Conservation (phyloP, 2,329 filamentous ascomycete species). For the Albophoma yamanashiensis region DNA sequence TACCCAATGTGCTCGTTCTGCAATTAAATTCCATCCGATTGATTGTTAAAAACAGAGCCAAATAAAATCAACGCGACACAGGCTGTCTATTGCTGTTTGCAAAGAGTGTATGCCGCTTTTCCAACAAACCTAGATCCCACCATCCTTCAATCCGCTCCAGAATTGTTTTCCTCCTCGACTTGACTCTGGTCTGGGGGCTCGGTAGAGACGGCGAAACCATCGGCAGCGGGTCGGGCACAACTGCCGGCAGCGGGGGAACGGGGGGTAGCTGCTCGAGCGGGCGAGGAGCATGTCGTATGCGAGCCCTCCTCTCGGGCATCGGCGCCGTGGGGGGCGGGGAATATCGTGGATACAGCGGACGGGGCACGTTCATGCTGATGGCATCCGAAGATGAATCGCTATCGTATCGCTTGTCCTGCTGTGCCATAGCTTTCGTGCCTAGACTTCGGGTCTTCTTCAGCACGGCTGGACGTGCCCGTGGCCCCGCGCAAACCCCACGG, state of each 20-base stretch:
- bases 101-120: constrained; percentile 28
- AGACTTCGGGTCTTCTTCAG: constrained; percentile 20
- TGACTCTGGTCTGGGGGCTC: constrained; percentile 10
- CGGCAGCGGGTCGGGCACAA: constrained; percentile 4
- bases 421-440: constrained; percentile 25
- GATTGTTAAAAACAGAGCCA: not conserved
- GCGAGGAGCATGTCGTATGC: constrained; percentile 11
- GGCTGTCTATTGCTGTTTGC: constrained; percentile 7
- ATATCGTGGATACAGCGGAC: constrained; percentile 14
- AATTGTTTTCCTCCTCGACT: constrained; percentile 33
- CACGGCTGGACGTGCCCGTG: constrained; percentile 6
- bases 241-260: constrained; percentile 12
- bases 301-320: constrained; percentile 12
- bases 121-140: constrained; percentile 42
- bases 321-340: constrained; percentile 26
- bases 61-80: constrained; percentile 3
- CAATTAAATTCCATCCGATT: not conserved
- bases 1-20: not conserved
- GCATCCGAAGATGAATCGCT: constrained; percentile 18
- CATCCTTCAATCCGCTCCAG: constrained; percentile 39
- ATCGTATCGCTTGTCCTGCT: constrained; percentile 18
- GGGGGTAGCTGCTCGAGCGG: constrained; percentile 19
- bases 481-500: constrained; percentile 25
- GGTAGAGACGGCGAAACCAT: constrained; percentile 1
- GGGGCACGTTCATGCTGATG: constrained; percentile 13